Evolutionary conservation across 2,329 filamentous ascomycete genomes (phyloP).

Genomic region (Botrytis cinerea): DNA sequence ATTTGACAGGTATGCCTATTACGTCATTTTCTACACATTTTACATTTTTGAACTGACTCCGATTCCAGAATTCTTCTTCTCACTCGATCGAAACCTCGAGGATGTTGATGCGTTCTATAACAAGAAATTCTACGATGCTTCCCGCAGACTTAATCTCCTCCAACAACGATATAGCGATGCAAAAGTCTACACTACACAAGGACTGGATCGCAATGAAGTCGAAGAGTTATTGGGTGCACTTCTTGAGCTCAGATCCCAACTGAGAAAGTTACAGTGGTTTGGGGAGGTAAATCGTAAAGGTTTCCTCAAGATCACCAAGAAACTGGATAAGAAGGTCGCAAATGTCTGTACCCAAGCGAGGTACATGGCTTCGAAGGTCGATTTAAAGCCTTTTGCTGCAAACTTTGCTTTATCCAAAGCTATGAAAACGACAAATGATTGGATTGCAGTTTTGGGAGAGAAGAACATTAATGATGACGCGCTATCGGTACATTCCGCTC

Average conservation of each 20-base stretch:
- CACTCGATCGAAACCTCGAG: slow-evolving; percentile 94
- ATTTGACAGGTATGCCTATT: slow-evolving; percentile 76
- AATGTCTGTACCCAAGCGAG: slow-evolving; percentile 74
- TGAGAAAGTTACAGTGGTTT: slow-evolving; percentile 96
- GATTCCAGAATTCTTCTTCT: slow-evolving; percentile 87
- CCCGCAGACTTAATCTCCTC: slow-evolving; percentile 80
- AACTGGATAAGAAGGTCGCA: slow-evolving; percentile 91
- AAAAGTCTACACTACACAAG: slow-evolving; percentile 62
- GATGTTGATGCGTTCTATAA: slow-evolving; percentile 97
- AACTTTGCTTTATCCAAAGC: slow-evolving; percentile 60
- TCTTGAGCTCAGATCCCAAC: slow-evolving; percentile 80
- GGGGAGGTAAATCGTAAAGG: slow-evolving; percentile 93
- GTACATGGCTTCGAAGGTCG: slow-evolving; percentile 89
- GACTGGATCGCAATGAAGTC: slow-evolving; percentile 82
- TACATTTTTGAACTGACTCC: slow-evolving; percentile 34
- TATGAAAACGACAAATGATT: slow-evolving; percentile 78
- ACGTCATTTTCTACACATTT: slow-evolving; percentile 38
- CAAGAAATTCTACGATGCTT: slow-evolving; percentile 85
- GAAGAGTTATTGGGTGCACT: slow-evolving; percentile 90
- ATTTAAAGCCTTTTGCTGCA: slow-evolving; percentile 83
- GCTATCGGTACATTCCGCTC: slow-evolving; percentile 66
- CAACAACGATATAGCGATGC: slow-evolving; percentile 83
- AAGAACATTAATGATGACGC: slow-evolving; percentile 75
- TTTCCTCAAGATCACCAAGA: slow-evolving; percentile 98
- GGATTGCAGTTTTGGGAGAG: slow-evolving; percentile 81